Evolutionary conservation across 352 stramenopile species (phyloP).

Genomic region (Pelagophyceae sp.): DNA sequence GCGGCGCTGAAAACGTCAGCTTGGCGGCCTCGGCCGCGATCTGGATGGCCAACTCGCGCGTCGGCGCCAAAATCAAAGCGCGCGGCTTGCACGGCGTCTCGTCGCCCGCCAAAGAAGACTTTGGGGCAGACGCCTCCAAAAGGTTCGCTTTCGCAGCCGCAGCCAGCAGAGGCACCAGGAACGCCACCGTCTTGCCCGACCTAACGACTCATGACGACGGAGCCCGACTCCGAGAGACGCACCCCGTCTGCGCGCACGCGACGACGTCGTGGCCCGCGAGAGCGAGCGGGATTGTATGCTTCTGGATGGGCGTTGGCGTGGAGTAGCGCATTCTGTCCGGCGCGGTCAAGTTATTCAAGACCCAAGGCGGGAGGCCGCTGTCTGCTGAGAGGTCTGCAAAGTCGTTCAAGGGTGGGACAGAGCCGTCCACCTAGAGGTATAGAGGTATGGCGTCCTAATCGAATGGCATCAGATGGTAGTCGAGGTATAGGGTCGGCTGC

Average conservation of each 20-base stretch:
- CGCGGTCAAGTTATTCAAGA: constrained; percentile 10
- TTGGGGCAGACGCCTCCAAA: constrained; percentile 46
- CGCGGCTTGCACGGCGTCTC: constrained; percentile 62
- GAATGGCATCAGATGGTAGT: too few species aligned
- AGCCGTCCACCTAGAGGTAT: neutral
- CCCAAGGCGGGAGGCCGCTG: constrained; percentile 7
- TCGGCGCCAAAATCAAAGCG: constrained; percentile 89
- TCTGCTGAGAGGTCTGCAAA: neutral
- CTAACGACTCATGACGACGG: too few species aligned
- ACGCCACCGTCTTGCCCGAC: constrained; percentile 98
- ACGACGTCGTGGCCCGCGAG: constrained; percentile 90
- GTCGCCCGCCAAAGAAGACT: constrained; percentile 58
- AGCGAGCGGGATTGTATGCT: constrained; percentile 94
- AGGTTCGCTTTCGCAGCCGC: constrained; percentile 61
- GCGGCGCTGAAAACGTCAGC: constrained; percentile 63
- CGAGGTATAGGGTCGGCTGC: neutral
- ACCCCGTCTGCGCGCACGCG: constrained; percentile 97
- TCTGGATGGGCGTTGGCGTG: constrained; percentile 89
- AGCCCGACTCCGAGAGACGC: too few species aligned
- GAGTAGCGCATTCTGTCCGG: constrained; percentile 55
- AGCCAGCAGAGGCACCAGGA: constrained; percentile 82
- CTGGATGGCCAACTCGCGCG: constrained; percentile 90
- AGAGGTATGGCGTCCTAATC: too few species aligned
- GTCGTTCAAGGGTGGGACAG: neutral
- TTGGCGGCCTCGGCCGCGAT: constrained; percentile 85